A percentile compares a stretch with the other conserved stretches of the same genome.
Evolutionary conservation across 257 asterid genomes (phyloP).

Genomic region (Paulownia fortunei): DNA sequence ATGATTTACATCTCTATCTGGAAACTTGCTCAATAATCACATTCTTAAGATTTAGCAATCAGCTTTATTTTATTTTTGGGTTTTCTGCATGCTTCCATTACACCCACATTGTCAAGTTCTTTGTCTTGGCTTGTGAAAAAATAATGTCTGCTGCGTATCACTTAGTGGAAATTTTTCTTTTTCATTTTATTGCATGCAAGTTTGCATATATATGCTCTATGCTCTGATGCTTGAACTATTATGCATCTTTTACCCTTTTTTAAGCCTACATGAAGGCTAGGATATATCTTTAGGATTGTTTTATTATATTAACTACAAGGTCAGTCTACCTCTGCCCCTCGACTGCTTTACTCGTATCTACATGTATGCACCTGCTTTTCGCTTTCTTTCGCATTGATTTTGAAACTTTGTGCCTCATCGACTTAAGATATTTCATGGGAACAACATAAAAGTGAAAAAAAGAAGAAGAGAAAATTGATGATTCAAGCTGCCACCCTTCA

Average conservation of each 20-base stretch:
- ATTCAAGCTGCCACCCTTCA: conserved; percentile 8
- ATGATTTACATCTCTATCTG: conserved; percentile 7
- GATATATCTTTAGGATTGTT: neutral
- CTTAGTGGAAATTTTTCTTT: neutral
- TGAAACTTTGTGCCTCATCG: neutral
- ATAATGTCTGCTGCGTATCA: neutral
- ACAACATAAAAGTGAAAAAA: neutral
- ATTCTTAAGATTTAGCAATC: neutral
- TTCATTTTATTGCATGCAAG: neutral
- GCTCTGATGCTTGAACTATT: neutral
- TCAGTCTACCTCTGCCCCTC: neutral
- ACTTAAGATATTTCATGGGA: neutral
- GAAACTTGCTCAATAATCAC: neutral
- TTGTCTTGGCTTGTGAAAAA: neutral
- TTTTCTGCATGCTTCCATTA: neutral
- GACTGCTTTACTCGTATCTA: neutral
- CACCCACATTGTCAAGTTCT: neutral
- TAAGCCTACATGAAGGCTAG: neutral
- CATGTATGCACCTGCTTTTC: neutral
- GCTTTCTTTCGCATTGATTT: neutral
- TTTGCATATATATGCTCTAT: neutral
- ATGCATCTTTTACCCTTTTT: neutral
- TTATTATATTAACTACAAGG: neutral
- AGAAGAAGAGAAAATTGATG: neutral
- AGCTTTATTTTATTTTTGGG: neutral